These are phyloP conservation scores for Salix suchowensis DNA, from an alignment of 345 rosid genomes.

Conservation along the genomic window DNA sequence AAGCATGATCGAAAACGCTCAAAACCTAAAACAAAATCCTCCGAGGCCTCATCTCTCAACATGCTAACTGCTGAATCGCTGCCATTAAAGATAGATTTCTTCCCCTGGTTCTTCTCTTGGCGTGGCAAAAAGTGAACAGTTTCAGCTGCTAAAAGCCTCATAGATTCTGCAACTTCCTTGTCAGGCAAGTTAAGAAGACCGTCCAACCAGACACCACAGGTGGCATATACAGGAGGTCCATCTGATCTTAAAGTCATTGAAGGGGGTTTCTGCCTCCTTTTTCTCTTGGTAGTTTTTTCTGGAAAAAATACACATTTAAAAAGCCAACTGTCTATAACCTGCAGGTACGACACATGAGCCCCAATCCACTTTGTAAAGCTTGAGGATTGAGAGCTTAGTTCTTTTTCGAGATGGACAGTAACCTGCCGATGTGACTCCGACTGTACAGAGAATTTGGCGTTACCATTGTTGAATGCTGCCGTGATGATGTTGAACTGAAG, in stretches of 20 bases:
- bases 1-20: constrained; percentile 54
- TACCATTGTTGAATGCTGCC: constrained; percentile 39
- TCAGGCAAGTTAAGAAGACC: constrained; percentile 39
- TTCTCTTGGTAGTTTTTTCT: constrained; percentile 34
- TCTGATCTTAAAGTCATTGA: constrained; percentile 11
- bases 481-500: constrained; percentile 61
- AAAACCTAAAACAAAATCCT: constrained; percentile 47
- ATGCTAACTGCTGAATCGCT: constrained; percentile 34
- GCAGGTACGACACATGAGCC: constrained; percentile 63
- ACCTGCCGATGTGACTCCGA: constrained; percentile 68
- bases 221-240: constrained; percentile 79
- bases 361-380: constrained; percentile 75
- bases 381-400: constrained; percentile 48
- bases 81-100: constrained; percentile 24
- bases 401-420: constrained; percentile 60
- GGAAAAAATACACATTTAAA: constrained; percentile 49
- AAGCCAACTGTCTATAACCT: constrained; percentile 70
- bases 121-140: constrained; percentile 57
- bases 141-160: constrained; percentile 59
- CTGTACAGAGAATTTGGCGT: constrained; percentile 41
- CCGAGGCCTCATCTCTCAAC: constrained; percentile 50
- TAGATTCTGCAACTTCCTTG: constrained; percentile 60
- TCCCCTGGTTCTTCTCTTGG: constrained; percentile 67
- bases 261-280: constrained; percentile 20
- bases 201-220: constrained; percentile 71